Evolutionary conservation across 2,329 filamentous ascomycete species (phyloP), one percentile per base, ranked within the genome.

Genomic region (Cladosporium cucumerinum): DNA sequence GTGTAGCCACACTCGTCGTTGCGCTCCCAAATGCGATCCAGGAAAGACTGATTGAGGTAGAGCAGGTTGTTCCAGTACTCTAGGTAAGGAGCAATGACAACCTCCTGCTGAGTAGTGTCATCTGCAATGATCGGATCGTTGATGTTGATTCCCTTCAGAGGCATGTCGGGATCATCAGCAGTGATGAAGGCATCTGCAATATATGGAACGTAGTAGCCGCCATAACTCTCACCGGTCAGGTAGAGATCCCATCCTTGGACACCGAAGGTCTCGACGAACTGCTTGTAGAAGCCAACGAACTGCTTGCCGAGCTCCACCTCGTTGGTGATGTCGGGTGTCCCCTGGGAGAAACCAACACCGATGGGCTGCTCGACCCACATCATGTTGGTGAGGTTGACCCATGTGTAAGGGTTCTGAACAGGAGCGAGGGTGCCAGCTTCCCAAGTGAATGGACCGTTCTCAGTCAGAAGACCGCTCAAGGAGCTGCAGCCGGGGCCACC

Each of bases 301-400:
- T 84, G 75, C 46, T 74, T 67, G 11, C 74, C 80, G 36, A 82
- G 76, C 48, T 82, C 78, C 12, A 80, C 78, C 68, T 84, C 81
- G 65, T 79, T 76, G 21, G 76, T 81, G 72, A 82, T 81, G 66
- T 80, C 78, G 0, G 80, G 78, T 2, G 73, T 75, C 30, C 79
- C 79, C 67, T 79, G 75, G 1, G 74, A 72, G 68, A 78, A 82
- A 5, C 78, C 81, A 48, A 78, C 78, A 60, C 78, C 81, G 5
- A 84, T 77, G 5, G 82, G 82, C 65, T 84, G 82, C 58, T 81
- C 82, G 14, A 84, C 82, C 85, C 87, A 95, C 55, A 95, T 80
- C 71, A 93, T 85, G 75, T 93, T 92, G 61, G 90, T 90, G 39
- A 94, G 77, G 59, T 89, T 67, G 66, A 86, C 73, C 78, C 79